Base-by-base conservation (phyloP, 441 rosid genomes). In the Croton setiger region DNA sequence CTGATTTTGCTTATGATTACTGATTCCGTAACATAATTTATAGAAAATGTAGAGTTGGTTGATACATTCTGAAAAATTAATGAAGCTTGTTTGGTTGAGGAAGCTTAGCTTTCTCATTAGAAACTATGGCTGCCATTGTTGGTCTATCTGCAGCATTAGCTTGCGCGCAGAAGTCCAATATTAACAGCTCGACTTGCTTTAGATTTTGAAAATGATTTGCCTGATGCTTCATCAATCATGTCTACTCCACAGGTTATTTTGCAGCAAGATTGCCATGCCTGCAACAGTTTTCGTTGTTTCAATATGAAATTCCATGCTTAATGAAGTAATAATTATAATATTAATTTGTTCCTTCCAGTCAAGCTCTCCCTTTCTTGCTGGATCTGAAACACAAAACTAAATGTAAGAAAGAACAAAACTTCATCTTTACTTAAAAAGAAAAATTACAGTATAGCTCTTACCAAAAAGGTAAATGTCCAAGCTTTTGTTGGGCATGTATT, bases 201-300 rank as follows among this genome's bases (percentile, higher is more conserved):
- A 79, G 14, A 51, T 20, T 73, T 67, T 77, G 55, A 71, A 88
- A 88, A 44, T 45, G 55, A 63, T 4, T 43, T 27, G 17, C 8
- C 36, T 4, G 21, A 23, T 55, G 60, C 60, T 55, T 55, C 60
- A 41, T 84, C 76, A 3, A 75, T 17, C 13, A 84, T 18, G 41
- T 75, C 68, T 61, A 72, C 18, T n/a, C 49, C 76, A 39, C 45
- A n/a, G n/a, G n/a, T n/a, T 74, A 18, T 72, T 71, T 49, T 79
- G 8, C 41, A 78, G 85, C 86, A 76, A 2, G 72, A 63, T 56
- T 68, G 63, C 88, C 84, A 84, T 4, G 82, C 80, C 84, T 82
- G 31, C 31, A 27, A 27, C 31, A 27, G 2, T 27, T 27, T 27
- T 27, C 2, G 31, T 27, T 27, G 1, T 81, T 75, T 63, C 72